Evolutionary conservation across 2,329 filamentous ascomycete species (phyloP).

Genomic region (Botrytis squamosa): DNA sequence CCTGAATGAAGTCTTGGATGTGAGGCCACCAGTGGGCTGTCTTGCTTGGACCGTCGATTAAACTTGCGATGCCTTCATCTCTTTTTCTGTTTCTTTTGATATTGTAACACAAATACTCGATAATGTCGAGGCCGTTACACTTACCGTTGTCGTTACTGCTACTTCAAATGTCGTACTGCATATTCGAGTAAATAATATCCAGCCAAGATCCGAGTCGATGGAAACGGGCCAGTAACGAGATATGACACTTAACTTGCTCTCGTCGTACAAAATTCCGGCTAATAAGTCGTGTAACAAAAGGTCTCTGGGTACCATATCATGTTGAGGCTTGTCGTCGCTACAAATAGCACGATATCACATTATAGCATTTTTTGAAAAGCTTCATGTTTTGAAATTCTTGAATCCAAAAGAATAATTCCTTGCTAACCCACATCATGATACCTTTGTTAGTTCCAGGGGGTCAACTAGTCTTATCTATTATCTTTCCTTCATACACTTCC

Average conservation of each 20-base stretch:
- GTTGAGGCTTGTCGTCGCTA: not conserved
- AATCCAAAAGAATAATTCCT: not conserved
- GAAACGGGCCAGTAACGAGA: not conserved
- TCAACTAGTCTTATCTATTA: not conserved
- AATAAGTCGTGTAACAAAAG: not conserved
- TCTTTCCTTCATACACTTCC: not conserved
- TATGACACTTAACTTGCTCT: not conserved
- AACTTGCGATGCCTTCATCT: not conserved
- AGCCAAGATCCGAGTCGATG: not conserved
- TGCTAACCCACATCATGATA: not conserved
- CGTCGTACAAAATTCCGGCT: not conserved
- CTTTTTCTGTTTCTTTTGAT: too few species aligned
- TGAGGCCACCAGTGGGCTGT: not conserved
- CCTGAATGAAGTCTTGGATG: not conserved
- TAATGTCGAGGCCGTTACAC: not conserved
- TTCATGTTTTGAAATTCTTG: not conserved
- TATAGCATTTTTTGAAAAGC: not conserved
- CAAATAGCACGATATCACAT: not conserved
- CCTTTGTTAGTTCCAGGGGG: not conserved
- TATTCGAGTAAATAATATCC: not conserved
- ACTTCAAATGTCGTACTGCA: not conserved
- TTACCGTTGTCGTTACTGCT: not conserved
- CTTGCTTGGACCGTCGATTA: not conserved
- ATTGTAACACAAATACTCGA: not conserved
- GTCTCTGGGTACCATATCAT: not conserved